Evolutionary conservation across 2,329 filamentous ascomycete genomes (phyloP), one percentile per base, ranked within the genome.

Genomic region (Pochonia chlamydosporia): DNA sequence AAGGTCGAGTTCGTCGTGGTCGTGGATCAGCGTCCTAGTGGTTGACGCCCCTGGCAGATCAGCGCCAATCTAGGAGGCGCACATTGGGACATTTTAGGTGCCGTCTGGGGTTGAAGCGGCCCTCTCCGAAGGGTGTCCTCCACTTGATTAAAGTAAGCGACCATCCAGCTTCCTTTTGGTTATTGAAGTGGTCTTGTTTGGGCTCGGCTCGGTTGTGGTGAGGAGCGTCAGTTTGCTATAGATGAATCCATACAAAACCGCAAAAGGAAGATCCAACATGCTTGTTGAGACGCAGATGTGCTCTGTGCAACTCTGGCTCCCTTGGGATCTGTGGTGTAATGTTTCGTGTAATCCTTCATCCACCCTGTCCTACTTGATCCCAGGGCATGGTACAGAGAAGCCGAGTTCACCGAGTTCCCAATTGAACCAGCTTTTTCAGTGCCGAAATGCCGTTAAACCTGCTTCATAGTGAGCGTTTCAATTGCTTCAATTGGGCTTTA

Each of bases 21-120:
- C 36, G 28, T 40, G 23, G 20, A 46, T 46, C 44, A 28, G 36
- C 44, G 35, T 40, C 44, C 40, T 37, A 28, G 44, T 43, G 44
- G 44, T n/a, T 33, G 10, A 33, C 20, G 33, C 26, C 28, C 33
- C 30, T 30, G 33, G 41, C 16, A 5, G 46, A 40, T 43, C 45
- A 20, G 25, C 35, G 40, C 13, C 44, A 35, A 21, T 14, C 18
- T 24, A 16, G 31, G 43, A 39, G n/a, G n/a, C n/a, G n/a, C n/a
- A n/a, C n/a, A n/a, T n/a, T n/a, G n/a, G n/a, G n/a, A n/a, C n/a
- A 33, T n/a, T 5, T 33, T 10, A 14, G 30, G 33, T n/a, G 30
- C 13, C 13, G n/a, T 36, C n/a, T 36, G n/a, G 18, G 33, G 33
- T 9, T 36, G 33, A 33, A 33, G 16, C 33, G 33, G 33, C n/a